A percentile compares a stretch with the other conserved stretches of the same genome.
Conservation (phyloP, 192 early-diverging fungal genomes). For the Backusella mclennaniae region DNA sequence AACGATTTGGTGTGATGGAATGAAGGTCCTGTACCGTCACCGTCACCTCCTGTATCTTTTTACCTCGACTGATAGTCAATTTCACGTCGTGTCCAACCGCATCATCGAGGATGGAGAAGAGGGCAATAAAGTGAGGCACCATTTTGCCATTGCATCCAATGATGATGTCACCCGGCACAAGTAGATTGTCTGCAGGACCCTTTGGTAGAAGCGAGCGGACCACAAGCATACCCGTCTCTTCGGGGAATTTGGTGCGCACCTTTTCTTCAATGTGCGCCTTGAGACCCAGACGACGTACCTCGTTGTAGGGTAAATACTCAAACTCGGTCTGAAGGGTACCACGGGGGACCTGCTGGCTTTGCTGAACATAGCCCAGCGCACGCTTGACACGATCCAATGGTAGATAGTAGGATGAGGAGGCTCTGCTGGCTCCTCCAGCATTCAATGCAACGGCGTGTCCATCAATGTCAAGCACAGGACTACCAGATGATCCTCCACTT, state of each 20-base stretch:
- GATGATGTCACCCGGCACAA: conserved; percentile 73
- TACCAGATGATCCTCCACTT: conserved; percentile 76
- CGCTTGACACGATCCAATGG: conserved; percentile 74
- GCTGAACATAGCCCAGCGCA: conserved; percentile 57
- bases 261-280: conserved; percentile 62
- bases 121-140: conserved; percentile 69
- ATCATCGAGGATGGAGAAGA: conserved; percentile 66
- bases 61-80: conserved; percentile 60
- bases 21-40: conserved; percentile 69
- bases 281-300: conserved; percentile 70
- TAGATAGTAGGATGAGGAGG: conserved; percentile 71
- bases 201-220: conserved; percentile 62
- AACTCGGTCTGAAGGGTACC: conserved; percentile 77
- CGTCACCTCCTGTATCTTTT: conserved; percentile 43
- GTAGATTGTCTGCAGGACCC: conserved; percentile 59
- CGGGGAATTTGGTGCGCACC: conserved; percentile 60
- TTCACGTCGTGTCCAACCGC: conserved; percentile 49
- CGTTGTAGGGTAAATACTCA: conserved; percentile 69
- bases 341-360: conserved; percentile 56
- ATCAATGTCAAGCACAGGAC: conserved; percentile 74
- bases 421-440: conserved; percentile 65
- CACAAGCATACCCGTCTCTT: conserved; percentile 69
- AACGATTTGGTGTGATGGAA: conserved; percentile 77
- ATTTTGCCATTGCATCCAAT: conserved; percentile 60
- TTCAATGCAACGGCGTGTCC: conserved; percentile 76